phyloP scores from a whole-genome alignment of 1,284 basidiomycete species.

The Ceratobasidium papillatum region DNA sequence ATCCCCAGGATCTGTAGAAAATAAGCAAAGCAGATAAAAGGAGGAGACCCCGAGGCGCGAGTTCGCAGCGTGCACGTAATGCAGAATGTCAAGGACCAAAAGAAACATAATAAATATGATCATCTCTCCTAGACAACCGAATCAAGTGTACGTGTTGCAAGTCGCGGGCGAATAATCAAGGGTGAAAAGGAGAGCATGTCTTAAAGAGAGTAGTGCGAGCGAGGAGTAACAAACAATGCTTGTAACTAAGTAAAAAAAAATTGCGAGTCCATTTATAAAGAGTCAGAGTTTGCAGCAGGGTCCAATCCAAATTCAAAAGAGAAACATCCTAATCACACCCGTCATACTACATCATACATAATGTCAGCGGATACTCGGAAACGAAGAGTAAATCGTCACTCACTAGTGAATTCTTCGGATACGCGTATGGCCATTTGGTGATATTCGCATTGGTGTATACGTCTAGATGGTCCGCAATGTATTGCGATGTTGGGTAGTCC shows the following conservation, averaged over 20 bases:
- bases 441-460: conserved; percentile 46
- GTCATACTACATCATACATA: conserved; percentile 21
- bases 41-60: neutral
- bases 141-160: neutral
- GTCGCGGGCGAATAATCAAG: neutral
- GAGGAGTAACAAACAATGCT: neutral
- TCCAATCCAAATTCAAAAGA: conserved; percentile 23
- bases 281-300: conserved; percentile 13
- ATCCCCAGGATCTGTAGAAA: neutral
- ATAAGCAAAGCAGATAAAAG: neutral
- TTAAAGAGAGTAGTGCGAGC: conserved; percentile 17
- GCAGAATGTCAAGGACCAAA: neutral
- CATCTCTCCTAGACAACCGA: conserved; percentile 17
- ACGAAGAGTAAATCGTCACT: neutral
- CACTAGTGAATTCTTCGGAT: conserved; percentile 45
- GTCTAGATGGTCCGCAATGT: conserved; percentile 55
- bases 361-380: neutral
- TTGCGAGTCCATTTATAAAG: conserved; percentile 39
- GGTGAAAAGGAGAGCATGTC: conserved; percentile 16
- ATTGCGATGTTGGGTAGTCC: conserved; percentile 62
- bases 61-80: neutral
- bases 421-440: conserved; percentile 44
- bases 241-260: conserved; percentile 33
- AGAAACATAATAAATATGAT: conserved; percentile 9
- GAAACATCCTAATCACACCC: conserved; percentile 25